These are phyloP conservation scores for Stevia rebaudiana DNA, from an alignment of 140 eudicot species.

Conservation along the genomic window DNA sequence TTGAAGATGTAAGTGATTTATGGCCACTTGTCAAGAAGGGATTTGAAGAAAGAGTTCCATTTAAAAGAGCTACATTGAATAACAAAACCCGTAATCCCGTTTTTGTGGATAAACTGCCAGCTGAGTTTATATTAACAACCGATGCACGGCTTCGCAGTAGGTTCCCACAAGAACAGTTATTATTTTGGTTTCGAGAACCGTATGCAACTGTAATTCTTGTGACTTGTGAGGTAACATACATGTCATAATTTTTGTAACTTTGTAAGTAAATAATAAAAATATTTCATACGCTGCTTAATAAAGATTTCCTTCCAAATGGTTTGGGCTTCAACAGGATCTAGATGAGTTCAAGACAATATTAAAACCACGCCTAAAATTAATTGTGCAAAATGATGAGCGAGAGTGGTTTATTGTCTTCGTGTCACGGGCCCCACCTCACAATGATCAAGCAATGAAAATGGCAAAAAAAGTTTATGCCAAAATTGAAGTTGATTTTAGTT, in stretches of 20 bases:
- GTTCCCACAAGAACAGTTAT: slow-evolving; percentile 83
- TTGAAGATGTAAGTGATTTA: slow-evolving; percentile 95
- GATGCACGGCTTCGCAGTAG: slow-evolving; percentile 96
- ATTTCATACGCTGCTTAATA: neutral
- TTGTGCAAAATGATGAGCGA: slow-evolving; percentile 90
- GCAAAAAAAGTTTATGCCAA: slow-evolving; percentile 91
- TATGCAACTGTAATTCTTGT: slow-evolving; percentile 92
- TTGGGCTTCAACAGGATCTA: slow-evolving; percentile 59
- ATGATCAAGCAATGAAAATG: slow-evolving; percentile 92
- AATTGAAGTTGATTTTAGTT: slow-evolving; percentile 95
- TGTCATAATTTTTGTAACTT: neutral
- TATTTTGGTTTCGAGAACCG: slow-evolving; percentile 95
- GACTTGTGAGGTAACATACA: slow-evolving; percentile 78
- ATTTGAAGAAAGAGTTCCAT: slow-evolving; percentile 80
- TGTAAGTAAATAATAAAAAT: neutral
- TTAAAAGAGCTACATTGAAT: slow-evolving; percentile 66
- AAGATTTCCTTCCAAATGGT: neutral
- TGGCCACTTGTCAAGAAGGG: slow-evolving; percentile 85
- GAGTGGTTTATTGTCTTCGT: slow-evolving; percentile 98
- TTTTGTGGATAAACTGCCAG: slow-evolving; percentile 62
- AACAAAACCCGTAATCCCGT: slow-evolving; percentile 95
- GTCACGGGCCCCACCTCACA: slow-evolving; percentile 83
- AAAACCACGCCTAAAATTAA: slow-evolving; percentile 88
- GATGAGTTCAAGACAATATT: slow-evolving; percentile 95
- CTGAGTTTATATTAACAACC: slow-evolving; percentile 84